phyloP scores from a whole-genome alignment of 768 basidiomycete species.

The Mrakia gelida region DNA sequence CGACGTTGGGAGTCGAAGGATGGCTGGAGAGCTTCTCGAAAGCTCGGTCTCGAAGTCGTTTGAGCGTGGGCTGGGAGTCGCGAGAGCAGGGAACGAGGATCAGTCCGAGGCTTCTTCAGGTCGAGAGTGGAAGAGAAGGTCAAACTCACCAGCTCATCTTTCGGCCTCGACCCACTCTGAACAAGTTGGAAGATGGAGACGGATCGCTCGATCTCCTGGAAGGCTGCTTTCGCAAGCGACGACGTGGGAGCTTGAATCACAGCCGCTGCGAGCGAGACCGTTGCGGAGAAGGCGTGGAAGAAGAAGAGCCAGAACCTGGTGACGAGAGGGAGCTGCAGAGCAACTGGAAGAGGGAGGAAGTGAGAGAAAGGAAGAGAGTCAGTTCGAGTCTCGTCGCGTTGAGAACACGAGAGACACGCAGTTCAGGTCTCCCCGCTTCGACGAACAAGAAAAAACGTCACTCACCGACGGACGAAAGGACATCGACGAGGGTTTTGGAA shows the following conservation, averaged over 20 bases:
- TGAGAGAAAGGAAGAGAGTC: background rate
- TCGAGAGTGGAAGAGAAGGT: background rate
- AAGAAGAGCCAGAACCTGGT: slow-evolving; percentile 25
- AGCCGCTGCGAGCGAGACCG: slow-evolving; percentile 14
- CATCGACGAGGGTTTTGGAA: background rate
- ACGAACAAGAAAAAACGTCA: background rate
- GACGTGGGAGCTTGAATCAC: slow-evolving; percentile 10
- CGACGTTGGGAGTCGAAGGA: background rate
- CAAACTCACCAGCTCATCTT: slow-evolving; percentile 25
- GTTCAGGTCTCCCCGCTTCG: no score
- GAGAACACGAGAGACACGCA: no score
- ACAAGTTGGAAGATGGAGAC: slow-evolving; percentile 20
- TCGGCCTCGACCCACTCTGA: background rate
- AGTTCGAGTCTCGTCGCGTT: background rate
- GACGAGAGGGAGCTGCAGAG: slow-evolving; percentile 1
- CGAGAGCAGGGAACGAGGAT: background rate
- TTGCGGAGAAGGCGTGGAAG: slow-evolving; percentile 21
- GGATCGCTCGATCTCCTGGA: slow-evolving; percentile 20
- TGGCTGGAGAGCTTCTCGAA: background rate
- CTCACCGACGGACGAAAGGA: background rate
- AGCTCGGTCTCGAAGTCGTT: slow-evolving; percentile 20
- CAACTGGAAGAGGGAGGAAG: no score
- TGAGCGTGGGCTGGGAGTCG: slow-evolving; percentile 1
- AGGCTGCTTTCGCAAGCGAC: background rate
- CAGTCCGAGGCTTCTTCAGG: background rate